Percentiles rank a stretch among this genome's conserved stretches.
Evolutionary conservation across 2,329 filamentous ascomycete species (phyloP).

Genomic region (Furcasterigmium sp.): DNA sequence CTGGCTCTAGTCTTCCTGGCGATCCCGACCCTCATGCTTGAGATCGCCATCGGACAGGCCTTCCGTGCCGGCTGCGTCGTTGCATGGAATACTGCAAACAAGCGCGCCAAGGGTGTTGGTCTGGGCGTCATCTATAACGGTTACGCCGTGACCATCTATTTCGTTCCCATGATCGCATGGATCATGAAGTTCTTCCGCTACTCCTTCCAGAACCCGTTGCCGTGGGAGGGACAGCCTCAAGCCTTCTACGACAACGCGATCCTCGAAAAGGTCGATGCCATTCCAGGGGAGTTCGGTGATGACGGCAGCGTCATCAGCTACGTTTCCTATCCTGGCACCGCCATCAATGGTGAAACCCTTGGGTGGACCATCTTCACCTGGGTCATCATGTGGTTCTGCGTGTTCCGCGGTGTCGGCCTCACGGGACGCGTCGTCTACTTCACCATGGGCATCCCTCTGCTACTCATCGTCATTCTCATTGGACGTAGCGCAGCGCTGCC

Average conservation of each 20-base stretch:
- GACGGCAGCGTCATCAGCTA: conserved; percentile 31
- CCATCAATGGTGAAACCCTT: conserved; percentile 45
- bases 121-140: conserved; percentile 44
- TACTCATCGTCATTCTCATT: conserved; percentile 48
- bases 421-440: conserved; percentile 51
- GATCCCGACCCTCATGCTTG: conserved; percentile 47
- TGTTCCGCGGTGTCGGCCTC: conserved; percentile 50
- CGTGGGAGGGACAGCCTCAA: conserved; percentile 40
- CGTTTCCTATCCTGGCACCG: conserved; percentile 34
- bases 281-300: conserved; percentile 20
- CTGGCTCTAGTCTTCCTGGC: conserved; percentile 45
- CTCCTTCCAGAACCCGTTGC: conserved; percentile 46
- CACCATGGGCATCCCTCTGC: conserved; percentile 50
- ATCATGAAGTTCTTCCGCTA: conserved; percentile 50
- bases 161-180: conserved; percentile 48
- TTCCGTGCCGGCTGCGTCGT: conserved; percentile 48
- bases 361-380: conserved; percentile 51
- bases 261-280: conserved; percentile 17
- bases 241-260: conserved; percentile 27
- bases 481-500: conserved; percentile 43
- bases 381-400: conserved; percentile 52
- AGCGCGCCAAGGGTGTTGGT: conserved; percentile 44
- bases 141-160: conserved; percentile 47
- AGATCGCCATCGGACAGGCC: conserved; percentile 62
- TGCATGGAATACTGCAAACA: conserved; percentile 43